These are phyloP conservation scores for Pilatotrama ljubarskyi DNA, from an alignment of 768 basidiomycete genomes.

Conservation along the genomic window DNA sequence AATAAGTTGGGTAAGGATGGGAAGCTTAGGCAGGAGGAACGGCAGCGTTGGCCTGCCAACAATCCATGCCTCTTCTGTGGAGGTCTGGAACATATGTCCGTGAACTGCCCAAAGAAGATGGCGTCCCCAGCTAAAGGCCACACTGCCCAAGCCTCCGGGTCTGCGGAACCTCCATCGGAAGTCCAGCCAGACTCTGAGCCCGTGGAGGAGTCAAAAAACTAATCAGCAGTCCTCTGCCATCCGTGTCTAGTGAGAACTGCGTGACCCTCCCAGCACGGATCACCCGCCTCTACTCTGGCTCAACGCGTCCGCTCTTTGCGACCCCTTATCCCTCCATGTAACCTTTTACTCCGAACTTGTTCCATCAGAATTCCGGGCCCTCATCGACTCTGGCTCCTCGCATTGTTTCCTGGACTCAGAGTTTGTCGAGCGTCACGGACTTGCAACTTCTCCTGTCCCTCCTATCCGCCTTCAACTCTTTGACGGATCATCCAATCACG, in stretches of 20 bases:
- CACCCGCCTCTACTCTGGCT: neutral
- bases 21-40: too few relatives aligned
- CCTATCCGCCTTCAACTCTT: neutral
- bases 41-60: too few relatives aligned
- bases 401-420: conserved; percentile 5
- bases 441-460: neutral
- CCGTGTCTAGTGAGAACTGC: neutral
- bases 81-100: too few relatives aligned
- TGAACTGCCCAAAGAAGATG: too few relatives aligned
- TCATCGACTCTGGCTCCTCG: conserved; percentile 6
- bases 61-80: too few relatives aligned
- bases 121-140: too few relatives aligned
- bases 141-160: too few relatives aligned
- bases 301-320: conserved; percentile 8
- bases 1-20: too few relatives aligned
- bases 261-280: neutral
- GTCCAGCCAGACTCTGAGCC: neutral
- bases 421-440: neutral
- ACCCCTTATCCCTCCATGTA: neutral
- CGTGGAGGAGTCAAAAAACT: conserved; percentile 5
- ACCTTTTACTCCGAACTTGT: neutral
- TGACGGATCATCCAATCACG: neutral
- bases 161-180: neutral
- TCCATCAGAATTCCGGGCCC: neutral
- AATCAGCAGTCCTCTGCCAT: conserved; percentile 3